phyloP scores from a whole-genome alignment of 371 early-diverging fungal genomes.

The Zopfochytrium polystomum region DNA sequence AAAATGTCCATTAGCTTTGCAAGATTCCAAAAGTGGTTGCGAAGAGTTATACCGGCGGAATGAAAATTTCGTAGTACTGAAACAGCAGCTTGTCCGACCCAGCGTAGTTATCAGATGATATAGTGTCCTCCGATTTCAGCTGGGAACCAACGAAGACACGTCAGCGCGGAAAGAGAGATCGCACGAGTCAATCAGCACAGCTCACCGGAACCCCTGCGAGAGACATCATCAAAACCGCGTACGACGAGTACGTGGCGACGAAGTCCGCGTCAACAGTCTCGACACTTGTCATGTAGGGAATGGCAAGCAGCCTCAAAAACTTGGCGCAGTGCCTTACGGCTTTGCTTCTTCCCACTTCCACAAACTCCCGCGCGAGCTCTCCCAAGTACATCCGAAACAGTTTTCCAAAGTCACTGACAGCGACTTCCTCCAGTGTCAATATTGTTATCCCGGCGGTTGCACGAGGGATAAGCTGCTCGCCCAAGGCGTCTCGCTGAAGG shows the following conservation, averaged over 20 bases:
- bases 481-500: slow-evolving; percentile 37
- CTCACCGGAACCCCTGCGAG: slow-evolving; percentile 39
- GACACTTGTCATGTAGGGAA: slow-evolving; percentile 38
- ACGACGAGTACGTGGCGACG: slow-evolving; percentile 30
- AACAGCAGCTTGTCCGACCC: slow-evolving; percentile 29
- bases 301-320: slow-evolving; percentile 34
- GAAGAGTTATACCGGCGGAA: slow-evolving; percentile 25
- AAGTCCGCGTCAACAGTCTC: slow-evolving; percentile 30
- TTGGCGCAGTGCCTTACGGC: slow-evolving; percentile 45
- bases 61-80: slow-evolving; percentile 27
- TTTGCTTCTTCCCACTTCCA: slow-evolving; percentile 38
- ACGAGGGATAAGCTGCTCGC: slow-evolving; percentile 29
- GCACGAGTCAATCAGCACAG: slow-evolving; percentile 1
- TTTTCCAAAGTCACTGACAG: slow-evolving; percentile 32
- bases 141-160: no score
- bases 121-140: slow-evolving; percentile 27
- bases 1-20: not conserved
- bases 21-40: not conserved
- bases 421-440: slow-evolving; percentile 34
- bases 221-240: slow-evolving; percentile 39
- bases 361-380: slow-evolving; percentile 38
- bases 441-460: slow-evolving; percentile 26
- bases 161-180: slow-evolving; percentile 2
- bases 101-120: slow-evolving; percentile 24
- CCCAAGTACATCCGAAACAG: slow-evolving; percentile 43